Percentiles rank a stretch among this genome's conserved stretches.
Evolutionary conservation across 1,284 basidiomycete genomes (phyloP).

Genomic region (Megacollybia platyphylla): DNA sequence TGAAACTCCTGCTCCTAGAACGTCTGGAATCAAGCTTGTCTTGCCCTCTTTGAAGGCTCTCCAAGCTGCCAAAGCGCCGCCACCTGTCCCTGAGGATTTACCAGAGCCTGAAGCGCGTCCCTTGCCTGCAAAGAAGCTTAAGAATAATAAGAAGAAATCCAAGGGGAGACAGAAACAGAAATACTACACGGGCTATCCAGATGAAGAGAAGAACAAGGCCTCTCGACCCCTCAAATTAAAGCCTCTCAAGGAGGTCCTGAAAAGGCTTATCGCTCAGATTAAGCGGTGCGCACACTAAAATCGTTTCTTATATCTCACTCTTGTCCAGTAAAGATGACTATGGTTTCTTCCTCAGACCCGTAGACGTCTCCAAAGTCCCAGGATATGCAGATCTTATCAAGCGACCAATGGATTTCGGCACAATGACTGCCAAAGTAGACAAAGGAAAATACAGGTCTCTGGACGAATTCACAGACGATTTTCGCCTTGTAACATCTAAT

Average conservation of each 20-base stretch:
- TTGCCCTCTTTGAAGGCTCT: slow-evolving; percentile 1
- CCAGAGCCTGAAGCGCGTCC: neutral
- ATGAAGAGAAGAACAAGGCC: slow-evolving; percentile 24
- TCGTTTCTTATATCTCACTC: neutral
- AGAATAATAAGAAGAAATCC: slow-evolving; percentile 24
- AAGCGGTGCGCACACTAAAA: slow-evolving; percentile 44
- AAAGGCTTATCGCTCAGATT: slow-evolving; percentile 53
- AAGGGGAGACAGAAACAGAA: slow-evolving; percentile 19
- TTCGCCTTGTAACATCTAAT: slow-evolving; percentile 59
- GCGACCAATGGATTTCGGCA: slow-evolving; percentile 75
- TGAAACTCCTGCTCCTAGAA: neutral
- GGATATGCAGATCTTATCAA: slow-evolving; percentile 61
- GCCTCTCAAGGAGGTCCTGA: slow-evolving; percentile 61
- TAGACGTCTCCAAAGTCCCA: slow-evolving; percentile 50
- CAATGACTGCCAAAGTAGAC: slow-evolving; percentile 57
- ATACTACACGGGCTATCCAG: slow-evolving; percentile 14
- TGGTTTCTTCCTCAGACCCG: slow-evolving; percentile 70
- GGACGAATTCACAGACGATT: slow-evolving; percentile 64
- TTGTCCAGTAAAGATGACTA: slow-evolving; percentile 67
- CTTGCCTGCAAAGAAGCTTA: slow-evolving; percentile 12
- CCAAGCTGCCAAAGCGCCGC: no score
- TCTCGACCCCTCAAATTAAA: slow-evolving; percentile 58
- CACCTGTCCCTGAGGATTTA: no score
- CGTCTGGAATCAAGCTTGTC: slow-evolving; percentile 5
- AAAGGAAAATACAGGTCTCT: slow-evolving; percentile 58